phyloP scores from a whole-genome alignment of 805 yeast genomes.

The Teunomyces gatunensis region DNA sequence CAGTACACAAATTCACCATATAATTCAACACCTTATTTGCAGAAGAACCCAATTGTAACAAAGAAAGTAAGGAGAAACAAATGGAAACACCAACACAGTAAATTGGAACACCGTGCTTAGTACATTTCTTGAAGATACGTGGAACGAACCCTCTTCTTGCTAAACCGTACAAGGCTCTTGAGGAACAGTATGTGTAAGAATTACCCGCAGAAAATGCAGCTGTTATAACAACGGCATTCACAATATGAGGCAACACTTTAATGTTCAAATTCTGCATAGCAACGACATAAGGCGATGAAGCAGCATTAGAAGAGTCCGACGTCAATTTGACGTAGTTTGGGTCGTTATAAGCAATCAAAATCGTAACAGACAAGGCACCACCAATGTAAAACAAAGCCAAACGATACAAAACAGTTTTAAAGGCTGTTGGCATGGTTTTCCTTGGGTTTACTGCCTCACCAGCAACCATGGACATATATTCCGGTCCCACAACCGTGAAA shows the following conservation, averaged over 20 bases:
- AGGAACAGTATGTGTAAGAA: constrained; percentile 46
- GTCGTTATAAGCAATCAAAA: constrained; percentile 70
- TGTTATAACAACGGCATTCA: constrained; percentile 41
- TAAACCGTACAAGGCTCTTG: constrained; percentile 47
- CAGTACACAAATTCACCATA: constrained; percentile 47
- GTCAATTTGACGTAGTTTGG: constrained; percentile 53
- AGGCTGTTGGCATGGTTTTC: constrained; percentile 71
- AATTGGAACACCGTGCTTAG: constrained; percentile 47
- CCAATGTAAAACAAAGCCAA: constrained; percentile 66
- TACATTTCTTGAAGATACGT: constrained; percentile 39
- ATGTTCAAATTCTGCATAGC: constrained; percentile 50
- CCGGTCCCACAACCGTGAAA: constrained; percentile 85
- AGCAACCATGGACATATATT: constrained; percentile 80
- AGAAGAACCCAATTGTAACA: constrained; percentile 51
- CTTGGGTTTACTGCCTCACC: constrained; percentile 78
- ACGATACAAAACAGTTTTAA: constrained; percentile 69
- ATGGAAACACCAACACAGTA: constrained; percentile 42
- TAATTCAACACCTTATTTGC: constrained; percentile 40
- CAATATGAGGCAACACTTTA: constrained; percentile 42
- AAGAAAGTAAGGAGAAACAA: constrained; percentile 60
- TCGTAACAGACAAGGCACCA: constrained; percentile 77
- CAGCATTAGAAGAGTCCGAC: constrained; percentile 56
- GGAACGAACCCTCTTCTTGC: constrained; percentile 50
- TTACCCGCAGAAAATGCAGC: constrained; percentile 50
- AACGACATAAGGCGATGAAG: constrained; percentile 49